Evolutionary conservation across 2,329 filamentous ascomycete species (phyloP).

Genomic region (Purpureocillium lavendulum): DNA sequence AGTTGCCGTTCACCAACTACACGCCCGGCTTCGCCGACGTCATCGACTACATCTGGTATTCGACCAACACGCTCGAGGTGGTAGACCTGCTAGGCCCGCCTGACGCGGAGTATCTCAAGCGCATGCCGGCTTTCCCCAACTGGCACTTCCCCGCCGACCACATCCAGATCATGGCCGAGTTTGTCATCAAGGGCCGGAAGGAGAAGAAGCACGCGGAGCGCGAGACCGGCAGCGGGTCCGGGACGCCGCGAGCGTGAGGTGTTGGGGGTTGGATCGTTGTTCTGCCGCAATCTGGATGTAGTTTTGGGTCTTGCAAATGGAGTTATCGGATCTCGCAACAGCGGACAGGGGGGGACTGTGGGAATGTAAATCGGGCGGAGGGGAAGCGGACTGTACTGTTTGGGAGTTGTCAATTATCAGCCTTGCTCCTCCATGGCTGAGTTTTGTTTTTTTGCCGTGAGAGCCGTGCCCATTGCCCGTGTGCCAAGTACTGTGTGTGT

Average conservation of each 20-base stretch:
- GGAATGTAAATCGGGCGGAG: constrained; percentile 9
- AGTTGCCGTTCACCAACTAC: constrained; percentile 93
- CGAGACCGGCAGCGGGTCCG: constrained; percentile 43
- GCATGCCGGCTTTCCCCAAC: constrained; percentile 85
- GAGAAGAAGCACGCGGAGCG: constrained; percentile 62
- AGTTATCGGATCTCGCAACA: constrained; percentile 23
- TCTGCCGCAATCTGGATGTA: constrained; percentile 26
- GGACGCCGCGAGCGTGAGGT: constrained; percentile 19
- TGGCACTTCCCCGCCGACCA: constrained; percentile 94
- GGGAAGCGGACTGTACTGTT: constrained; percentile 6
- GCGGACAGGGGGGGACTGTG: constrained; percentile 6
- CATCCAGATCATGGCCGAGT: constrained; percentile 81
- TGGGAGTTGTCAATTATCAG: constrained; percentile 9
- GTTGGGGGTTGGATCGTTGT: constrained; percentile 1
- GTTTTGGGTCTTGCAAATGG: constrained; percentile 30
- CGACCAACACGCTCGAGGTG: constrained; percentile 79
- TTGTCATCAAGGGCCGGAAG: constrained; percentile 80
- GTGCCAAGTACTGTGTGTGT: too few relatives aligned
- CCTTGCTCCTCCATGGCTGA: too few relatives aligned
- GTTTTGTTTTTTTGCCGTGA: too few relatives aligned
- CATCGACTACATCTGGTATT: constrained; percentile 98
- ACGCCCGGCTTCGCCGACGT: constrained; percentile 87
- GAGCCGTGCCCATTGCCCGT: too few relatives aligned
- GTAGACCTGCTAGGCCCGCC: constrained; percentile 79
- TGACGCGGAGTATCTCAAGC: constrained; percentile 74